Base-by-base conservation (phyloP, 2,329 filamentous ascomycete species). In the Monilinia polystroma region DNA sequence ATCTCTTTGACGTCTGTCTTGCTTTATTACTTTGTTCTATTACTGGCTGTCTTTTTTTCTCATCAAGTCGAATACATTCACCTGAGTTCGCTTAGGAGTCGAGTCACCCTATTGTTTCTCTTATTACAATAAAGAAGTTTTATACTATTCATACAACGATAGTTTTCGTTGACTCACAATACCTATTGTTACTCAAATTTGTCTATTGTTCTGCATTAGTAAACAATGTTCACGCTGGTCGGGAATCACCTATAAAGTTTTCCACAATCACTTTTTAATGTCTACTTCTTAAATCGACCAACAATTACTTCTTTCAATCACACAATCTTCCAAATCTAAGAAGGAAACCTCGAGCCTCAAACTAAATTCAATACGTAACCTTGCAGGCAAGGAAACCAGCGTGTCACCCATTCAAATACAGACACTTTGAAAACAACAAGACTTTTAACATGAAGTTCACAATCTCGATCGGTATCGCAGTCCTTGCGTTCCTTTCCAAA, bases 141-240 rank as follows among this genome's bases (percentile, higher is more conserved):
- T 29, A 29, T 29, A 26, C 38, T 26, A 49, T 62, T 66, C 56
- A 54, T 47, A 35, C 54, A 66, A 32, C 52, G 54, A 62, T 38
- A 16, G 20, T 18, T 38, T 54, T 20, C 26, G 41, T 66, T n/a
- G 47, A 38, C 20, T 60, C 43, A 52, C 35, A 54, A 66, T 20
- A 14, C 6, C 68, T 60, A 62, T 67, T 70, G 47, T 67, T 62
- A 67, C 63, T 69, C 65, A 54, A 66, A 68, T 57, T 18, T 63
- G 54, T 54, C 66, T 66, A 56, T 68, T 71, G 63, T 70, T 68
- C 68, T 69, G 66, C 53, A 58, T 57, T 57, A 47, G 62, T 72
- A 53, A 66, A 66, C 16, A 58, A 70, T 70, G 49, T 73, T 68
- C 64, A 69, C 71, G 70, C 71, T 72, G 70, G 69, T 35, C 72